Evolutionary conservation across 345 rosid genomes (phyloP), one percentile per base, ranked within the genome.

Genomic region (Aquilaria yunnanensis): DNA sequence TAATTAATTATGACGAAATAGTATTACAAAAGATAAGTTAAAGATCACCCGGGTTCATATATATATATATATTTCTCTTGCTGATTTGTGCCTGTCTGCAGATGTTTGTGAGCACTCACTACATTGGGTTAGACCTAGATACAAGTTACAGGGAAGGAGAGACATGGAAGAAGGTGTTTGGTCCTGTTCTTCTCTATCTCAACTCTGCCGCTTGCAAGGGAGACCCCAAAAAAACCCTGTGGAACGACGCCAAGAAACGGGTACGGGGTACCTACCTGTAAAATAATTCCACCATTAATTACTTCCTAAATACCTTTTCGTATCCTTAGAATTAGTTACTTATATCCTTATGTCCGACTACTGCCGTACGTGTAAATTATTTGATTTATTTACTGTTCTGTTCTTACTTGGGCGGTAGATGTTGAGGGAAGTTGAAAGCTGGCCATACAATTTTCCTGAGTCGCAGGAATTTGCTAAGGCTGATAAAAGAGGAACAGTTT

Each of bases 71-170:
- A 23, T 23, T 23, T 23, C 23, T 23, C 23, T 23, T 23, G 23
- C 23, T 23, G 23, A 23, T 23, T 23, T 23, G 23, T 23, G 23
- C 5, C 12, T n/a, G 14, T 23, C 31, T 23, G 64, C 8, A 94
- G 99, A 94, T 94, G 99, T 94, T 94, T 64, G 87, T 87, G 5
- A 88, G 99, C 68, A 70, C 80, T 0, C 99, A 94, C 69, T 94
- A 86, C 45, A 70, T 75, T 33, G 99, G 96, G 43, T 80, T 73
- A 50, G 96, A 82, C 0, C 58, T 86, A 12, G 74, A 85, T 13
- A 82, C 86, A 29, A 37, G 14, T 16, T 86, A 74, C 55, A 46
- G 41, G 51, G 68, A 78, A 54, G 87, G 88, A 6, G 82, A 81
- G 74, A 63, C 89, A 2, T 90, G 99, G 99, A 86, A 79, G 70